Evolutionary conservation across 208 protist genomes (phyloP).

Genomic region (Acanthamoeba lenticulata): DNA sequence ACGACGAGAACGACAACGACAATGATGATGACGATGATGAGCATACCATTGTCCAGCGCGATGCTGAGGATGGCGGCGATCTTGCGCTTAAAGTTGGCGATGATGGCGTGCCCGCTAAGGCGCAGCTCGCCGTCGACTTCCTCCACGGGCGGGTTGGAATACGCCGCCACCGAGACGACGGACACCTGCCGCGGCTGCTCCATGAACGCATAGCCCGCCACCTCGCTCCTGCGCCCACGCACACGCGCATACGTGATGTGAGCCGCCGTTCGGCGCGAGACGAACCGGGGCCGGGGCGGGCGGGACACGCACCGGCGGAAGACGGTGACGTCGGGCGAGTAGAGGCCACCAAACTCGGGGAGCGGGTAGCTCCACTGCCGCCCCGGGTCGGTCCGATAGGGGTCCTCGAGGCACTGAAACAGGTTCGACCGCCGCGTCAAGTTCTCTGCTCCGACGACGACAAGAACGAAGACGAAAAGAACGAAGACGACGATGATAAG

Average conservation of each 20-base stretch:
- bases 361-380: constrained; percentile 42
- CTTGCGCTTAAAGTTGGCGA: constrained; percentile 24
- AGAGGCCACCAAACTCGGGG: constrained; percentile 53
- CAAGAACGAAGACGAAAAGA: neutral
- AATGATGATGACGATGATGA: neutral
- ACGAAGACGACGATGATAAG: neutral
- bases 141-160: constrained; percentile 34
- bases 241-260: too few species aligned
- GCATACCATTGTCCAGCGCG: constrained; percentile 52
- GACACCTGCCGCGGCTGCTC: constrained; percentile 36
- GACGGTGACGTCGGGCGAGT: neutral
- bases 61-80: constrained; percentile 50
- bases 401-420: constrained; percentile 64
- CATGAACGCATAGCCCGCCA: constrained; percentile 29
- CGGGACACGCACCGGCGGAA: neutral
- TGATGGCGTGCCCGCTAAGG: constrained; percentile 30
- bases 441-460: neutral
- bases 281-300: neutral
- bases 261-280: too few species aligned
- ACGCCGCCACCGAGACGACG: constrained; percentile 21
- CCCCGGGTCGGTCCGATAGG: neutral
- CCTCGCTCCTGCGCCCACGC: too few species aligned
- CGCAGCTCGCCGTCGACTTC: constrained; percentile 15
- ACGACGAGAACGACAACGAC: too few species aligned
- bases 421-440: constrained; percentile 28